Conservation (phyloP, 441 rosid species). For the Geranium incanum region DNA sequence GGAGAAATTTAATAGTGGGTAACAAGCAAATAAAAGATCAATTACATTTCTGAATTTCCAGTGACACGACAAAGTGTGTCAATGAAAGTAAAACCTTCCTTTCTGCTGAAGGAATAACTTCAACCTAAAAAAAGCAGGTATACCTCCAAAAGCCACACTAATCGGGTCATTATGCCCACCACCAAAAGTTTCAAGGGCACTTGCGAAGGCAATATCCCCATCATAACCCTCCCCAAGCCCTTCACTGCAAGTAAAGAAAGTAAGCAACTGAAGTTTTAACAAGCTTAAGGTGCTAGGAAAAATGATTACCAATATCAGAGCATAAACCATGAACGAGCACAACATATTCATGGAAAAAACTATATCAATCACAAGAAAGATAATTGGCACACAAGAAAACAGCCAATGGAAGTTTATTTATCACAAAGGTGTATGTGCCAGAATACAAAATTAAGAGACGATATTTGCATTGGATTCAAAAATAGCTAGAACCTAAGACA, state of each 20-base stretch:
- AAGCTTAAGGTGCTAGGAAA: not conserved
- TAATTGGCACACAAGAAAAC: slow-evolving; percentile 1
- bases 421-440: not conserved
- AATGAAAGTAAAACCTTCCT: not conserved
- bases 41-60: not conserved
- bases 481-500: not conserved
- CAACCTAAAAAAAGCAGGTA: not conserved
- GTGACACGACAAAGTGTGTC: slow-evolving; percentile 1
- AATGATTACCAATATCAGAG: not conserved
- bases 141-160: slow-evolving; percentile 29
- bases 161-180: slow-evolving; percentile 28
- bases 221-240: slow-evolving; percentile 29
- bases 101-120: slow-evolving; percentile 13
- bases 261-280: slow-evolving; percentile 11
- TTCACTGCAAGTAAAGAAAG: slow-evolving; percentile 23
- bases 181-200: slow-evolving; percentile 28
- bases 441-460: not conserved
- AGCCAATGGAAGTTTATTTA: not conserved
- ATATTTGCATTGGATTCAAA: not conserved
- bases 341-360: not conserved
- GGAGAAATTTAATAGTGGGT: not conserved
- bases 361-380: not conserved
- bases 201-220: slow-evolving; percentile 28
- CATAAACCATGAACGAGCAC: not conserved
- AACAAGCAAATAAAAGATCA: not conserved